phyloP scores from a whole-genome alignment of 2,329 filamentous ascomycete species.

The Exophiala lecanii-corni region DNA sequence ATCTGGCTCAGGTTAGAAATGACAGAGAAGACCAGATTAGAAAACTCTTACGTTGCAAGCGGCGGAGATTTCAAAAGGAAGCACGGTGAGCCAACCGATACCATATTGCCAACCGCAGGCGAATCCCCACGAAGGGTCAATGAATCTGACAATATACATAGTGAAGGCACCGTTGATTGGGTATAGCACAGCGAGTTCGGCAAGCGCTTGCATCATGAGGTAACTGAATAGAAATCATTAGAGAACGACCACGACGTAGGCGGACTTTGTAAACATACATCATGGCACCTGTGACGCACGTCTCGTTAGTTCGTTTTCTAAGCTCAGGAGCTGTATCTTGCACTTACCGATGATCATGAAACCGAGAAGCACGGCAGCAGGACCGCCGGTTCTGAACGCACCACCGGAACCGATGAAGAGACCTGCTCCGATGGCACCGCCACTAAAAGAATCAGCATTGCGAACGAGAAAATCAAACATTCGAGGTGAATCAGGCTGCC shows the following conservation, averaged over 20 bases:
- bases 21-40: neutral
- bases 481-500: neutral
- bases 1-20: neutral
- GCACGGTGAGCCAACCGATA: conserved; percentile 55
- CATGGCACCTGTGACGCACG: conserved; percentile 45
- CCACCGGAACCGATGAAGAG: conserved; percentile 39
- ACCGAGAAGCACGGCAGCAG: conserved; percentile 62
- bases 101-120: conserved; percentile 42
- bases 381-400: conserved; percentile 35
- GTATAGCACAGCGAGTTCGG: conserved; percentile 57
- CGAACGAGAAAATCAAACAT: too few species aligned
- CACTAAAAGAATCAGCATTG: too few species aligned
- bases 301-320: too few species aligned
- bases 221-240: conserved; percentile 27
- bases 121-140: too few species aligned
- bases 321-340: neutral
- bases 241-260: conserved; percentile 45
- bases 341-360: conserved; percentile 65
- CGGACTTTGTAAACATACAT: conserved; percentile 41
- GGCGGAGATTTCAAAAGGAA: conserved; percentile 46
- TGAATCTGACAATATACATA: conserved; percentile 51
- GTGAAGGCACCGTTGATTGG: conserved; percentile 61
- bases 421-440: conserved; percentile 34
- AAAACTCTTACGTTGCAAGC: conserved; percentile 38
- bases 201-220: conserved; percentile 55